Conservation (phyloP, 2,329 filamentous ascomycete species). For the Aspergillus udagawae region DNA sequence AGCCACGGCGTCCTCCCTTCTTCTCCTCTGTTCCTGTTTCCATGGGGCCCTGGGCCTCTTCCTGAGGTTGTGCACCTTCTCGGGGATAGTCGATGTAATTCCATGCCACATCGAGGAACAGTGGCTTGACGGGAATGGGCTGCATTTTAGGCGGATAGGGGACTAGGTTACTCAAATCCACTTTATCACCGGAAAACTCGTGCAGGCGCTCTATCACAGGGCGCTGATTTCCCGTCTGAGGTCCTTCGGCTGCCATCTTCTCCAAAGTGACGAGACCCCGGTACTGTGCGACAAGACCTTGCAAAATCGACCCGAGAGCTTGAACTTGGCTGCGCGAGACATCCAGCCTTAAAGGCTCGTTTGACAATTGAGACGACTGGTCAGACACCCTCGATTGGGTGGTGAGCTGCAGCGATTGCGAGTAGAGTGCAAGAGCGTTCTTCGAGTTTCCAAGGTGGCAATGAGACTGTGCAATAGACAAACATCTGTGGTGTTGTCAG, state of each 20-base stretch:
- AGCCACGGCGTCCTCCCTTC: constrained; percentile 62
- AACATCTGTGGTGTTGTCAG: constrained; percentile 51
- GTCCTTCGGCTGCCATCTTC: constrained; percentile 53
- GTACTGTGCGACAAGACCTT: constrained; percentile 71
- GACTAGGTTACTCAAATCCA: constrained; percentile 77
- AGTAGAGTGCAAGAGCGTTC: constrained; percentile 81
- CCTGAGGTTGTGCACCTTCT: constrained; percentile 36
- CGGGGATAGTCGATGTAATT: constrained; percentile 94
- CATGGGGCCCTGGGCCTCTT: constrained; percentile 23
- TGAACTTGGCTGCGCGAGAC: constrained; percentile 58
- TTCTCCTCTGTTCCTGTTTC: constrained; percentile 35
- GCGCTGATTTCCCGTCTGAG: constrained; percentile 37
- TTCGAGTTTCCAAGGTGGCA: constrained; percentile 65
- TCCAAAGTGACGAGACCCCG: constrained; percentile 82
- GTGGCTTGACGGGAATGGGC: constrained; percentile 83
- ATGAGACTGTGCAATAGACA: constrained; percentile 83
- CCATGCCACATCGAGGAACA: constrained; percentile 95
- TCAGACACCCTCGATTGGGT: constrained; percentile 50
- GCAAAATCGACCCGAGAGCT: constrained; percentile 59
- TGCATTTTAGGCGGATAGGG: constrained; percentile 80
- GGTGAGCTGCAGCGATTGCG: constrained; percentile 64
- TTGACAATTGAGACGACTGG: constrained; percentile 35
- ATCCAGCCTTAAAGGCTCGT: constrained; percentile 62
- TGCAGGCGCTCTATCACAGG: constrained; percentile 72
- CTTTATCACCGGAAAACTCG: constrained; percentile 66